Evolutionary conservation across 176 grass and related monocot species (phyloP).

Genomic region (Triticum aestivum): IWGSC_CS_RefSeq_v2.1 NC_057798.1:578061619-578062118

Average conservation of each 20-base stretch:
- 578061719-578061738: conserved; percentile 78
- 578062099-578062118: conserved; percentile 18
- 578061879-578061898: not conserved
- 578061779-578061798: conserved; percentile 93
- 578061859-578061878: conserved; percentile 3
- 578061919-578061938: conserved; percentile 27
- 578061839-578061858: not conserved
- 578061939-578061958: conserved; percentile 32
- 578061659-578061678: conserved; percentile 23
- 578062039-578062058: not conserved
- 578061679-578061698: conserved; percentile 86
- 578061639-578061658: not conserved
- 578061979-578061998: not conserved
- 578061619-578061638: not conserved
- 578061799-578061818: conserved; percentile 88
- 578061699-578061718: conserved; percentile 95
- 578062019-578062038: conserved; percentile 1
- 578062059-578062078: not conserved
- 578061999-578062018: not conserved
- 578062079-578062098: not conserved
- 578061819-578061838: conserved; percentile 69
- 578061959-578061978: conserved; percentile 32
- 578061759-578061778: conserved; percentile 79
- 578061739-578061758: conserved; percentile 82
- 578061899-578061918: not conserved